Evolutionary conservation across 805 yeast genomes (phyloP).

Genomic region (Cyberlindnera galapagoensis): DNA sequence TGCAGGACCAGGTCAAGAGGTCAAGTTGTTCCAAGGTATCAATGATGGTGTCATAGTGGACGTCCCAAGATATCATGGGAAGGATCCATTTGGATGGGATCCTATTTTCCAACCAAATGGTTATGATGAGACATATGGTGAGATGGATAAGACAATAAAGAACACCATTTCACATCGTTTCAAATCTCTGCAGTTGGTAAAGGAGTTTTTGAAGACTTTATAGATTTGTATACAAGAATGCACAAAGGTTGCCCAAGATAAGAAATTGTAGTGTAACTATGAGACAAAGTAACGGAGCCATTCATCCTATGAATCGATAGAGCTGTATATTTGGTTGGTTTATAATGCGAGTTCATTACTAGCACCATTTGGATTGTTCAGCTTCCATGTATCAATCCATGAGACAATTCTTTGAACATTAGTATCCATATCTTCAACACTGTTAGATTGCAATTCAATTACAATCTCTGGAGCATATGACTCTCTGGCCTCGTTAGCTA

Average conservation of each 20-base stretch:
- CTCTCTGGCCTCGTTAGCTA: slow-evolving; percentile 80
- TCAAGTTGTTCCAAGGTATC: slow-evolving; percentile 76
- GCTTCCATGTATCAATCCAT: slow-evolving; percentile 76
- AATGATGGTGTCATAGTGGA: slow-evolving; percentile 77
- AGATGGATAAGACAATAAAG: slow-evolving; percentile 71
- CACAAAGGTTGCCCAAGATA: no score
- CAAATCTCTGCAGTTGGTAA: slow-evolving; percentile 71
- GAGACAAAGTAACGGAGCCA: no score
- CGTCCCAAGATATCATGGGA: slow-evolving; percentile 49
- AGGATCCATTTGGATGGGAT: slow-evolving; percentile 90
- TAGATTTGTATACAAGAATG: slow-evolving; percentile 13
- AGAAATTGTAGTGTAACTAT: no score
- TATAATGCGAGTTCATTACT: slow-evolving; percentile 36
- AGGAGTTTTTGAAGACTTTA: slow-evolving; percentile 39
- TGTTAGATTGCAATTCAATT: slow-evolving; percentile 69
- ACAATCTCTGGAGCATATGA: slow-evolving; percentile 75
- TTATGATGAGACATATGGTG: slow-evolving; percentile 73
- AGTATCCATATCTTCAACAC: slow-evolving; percentile 70
- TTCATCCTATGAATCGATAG: no score
- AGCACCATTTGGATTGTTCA: slow-evolving; percentile 57
- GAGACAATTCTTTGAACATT: slow-evolving; percentile 68
- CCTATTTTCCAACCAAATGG: slow-evolving; percentile 84
- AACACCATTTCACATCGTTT: slow-evolving; percentile 84
- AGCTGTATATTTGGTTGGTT: background rate
- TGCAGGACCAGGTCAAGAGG: slow-evolving; percentile 69